Percentiles rank a stretch among this genome's conserved stretches.
phyloP scores from a whole-genome alignment of 2,329 filamentous ascomycete species.

The Alternaria sp. region DNA sequence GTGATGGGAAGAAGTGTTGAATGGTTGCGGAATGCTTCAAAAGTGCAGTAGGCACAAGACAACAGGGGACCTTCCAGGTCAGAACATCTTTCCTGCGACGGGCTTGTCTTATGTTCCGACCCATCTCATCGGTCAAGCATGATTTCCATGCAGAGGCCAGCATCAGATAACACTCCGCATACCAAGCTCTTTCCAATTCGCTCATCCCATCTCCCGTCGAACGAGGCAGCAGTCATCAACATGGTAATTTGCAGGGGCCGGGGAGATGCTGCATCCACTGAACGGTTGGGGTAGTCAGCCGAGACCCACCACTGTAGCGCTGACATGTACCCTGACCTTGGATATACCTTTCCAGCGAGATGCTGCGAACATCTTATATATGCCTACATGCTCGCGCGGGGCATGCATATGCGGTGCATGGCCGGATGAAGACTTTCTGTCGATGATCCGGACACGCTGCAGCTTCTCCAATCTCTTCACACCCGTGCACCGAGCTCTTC shows the following conservation, averaged over 20 bases:
- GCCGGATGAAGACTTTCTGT: background rate
- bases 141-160: background rate
- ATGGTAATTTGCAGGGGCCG: background rate
- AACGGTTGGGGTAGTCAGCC: background rate
- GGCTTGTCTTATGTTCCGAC: background rate
- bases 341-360: background rate
- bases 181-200: too few relatives aligned
- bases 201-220: background rate
- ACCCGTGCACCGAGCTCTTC: too few relatives aligned
- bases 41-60: too few relatives aligned
- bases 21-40: background rate
- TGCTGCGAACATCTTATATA: background rate
- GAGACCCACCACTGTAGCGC: background rate
- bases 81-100: background rate
- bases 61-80: background rate
- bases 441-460: background rate
- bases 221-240: background rate
- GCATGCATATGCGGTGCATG: background rate
- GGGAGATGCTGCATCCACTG: background rate
- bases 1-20: background rate
- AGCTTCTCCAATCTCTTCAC: background rate
- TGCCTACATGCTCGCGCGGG: background rate
- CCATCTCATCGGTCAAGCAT: background rate
- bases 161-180: background rate
- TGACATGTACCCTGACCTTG: background rate